Percentiles rank a stretch among this genome's conserved stretches.
Conservation (phyloP, 2,329 filamentous ascomycete species). For the Penicillium sp. region DNA sequence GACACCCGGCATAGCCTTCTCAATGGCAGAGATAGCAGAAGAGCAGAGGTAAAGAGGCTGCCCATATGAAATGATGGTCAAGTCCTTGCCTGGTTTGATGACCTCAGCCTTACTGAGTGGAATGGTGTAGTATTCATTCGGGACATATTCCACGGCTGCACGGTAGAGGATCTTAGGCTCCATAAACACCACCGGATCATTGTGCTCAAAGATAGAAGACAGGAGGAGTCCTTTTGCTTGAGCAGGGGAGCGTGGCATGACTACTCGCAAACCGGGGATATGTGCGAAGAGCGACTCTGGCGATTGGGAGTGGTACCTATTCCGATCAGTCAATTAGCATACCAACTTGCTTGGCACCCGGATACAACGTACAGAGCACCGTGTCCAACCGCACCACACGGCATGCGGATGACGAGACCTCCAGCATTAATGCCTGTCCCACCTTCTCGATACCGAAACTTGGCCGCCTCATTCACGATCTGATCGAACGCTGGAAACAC, state of each 20-base stretch:
- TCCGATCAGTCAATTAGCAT: background rate
- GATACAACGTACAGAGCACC: conserved; percentile 62
- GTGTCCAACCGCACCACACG: conserved; percentile 83
- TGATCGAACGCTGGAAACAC: conserved; percentile 92
- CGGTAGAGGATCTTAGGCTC: conserved; percentile 92
- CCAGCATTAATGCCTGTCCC: conserved; percentile 65
- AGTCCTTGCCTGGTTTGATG: conserved; percentile 71
- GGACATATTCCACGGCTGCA: conserved; percentile 87
- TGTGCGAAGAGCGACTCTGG: conserved; percentile 87
- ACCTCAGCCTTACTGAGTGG: conserved; percentile 83
- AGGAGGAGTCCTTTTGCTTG: conserved; percentile 87
- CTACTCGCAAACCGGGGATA: conserved; percentile 77
- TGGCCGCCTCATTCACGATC: conserved; percentile 88
- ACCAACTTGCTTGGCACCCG: no score
- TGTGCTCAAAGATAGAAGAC: conserved; percentile 67
- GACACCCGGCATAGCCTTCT: conserved; percentile 68
- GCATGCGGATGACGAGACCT: conserved; percentile 85
- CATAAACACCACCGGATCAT: conserved; percentile 89
- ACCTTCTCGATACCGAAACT: conserved; percentile 74
- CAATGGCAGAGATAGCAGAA: conserved; percentile 69
- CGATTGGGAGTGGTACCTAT: conserved; percentile 76
- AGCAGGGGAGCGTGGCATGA: conserved; percentile 78
- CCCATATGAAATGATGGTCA: conserved; percentile 85
- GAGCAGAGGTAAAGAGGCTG: conserved; percentile 84
- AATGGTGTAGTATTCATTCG: conserved; percentile 73